Evolutionary conservation across 768 basidiomycete species (phyloP), one percentile per base, ranked within the genome.

Genomic region (Rubroboletus pulcherrimus): DNA sequence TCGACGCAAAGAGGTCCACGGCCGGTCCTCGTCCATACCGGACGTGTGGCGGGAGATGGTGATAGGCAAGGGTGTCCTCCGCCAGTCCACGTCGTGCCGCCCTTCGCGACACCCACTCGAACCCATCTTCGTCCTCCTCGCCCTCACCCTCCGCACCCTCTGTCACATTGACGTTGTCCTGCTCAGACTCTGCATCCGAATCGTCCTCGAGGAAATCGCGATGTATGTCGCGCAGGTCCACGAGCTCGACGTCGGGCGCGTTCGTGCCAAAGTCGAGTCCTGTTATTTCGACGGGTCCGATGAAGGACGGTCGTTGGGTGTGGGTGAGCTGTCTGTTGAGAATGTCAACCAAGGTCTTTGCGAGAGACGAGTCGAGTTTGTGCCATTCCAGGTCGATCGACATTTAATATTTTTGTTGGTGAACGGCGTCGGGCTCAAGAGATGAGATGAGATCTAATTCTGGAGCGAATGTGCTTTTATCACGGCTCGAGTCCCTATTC

Each of bases 351-450:
- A 95, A 79, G 31, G 78, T 79, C 17, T 76, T 75, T 8, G 93
- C 81, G 11, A 97, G 81, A 2, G 85, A 80, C 21, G 79, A 70
- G 73, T 93, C 86, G 58, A 98, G 83, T 62, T 86, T 84, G 61
- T 76, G 73, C 95, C 96, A 99, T 76, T 96, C 91, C 52, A 99
- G 76, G 76, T 98, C 96, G 73, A 99, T 84, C 17, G 94, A 96
- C 95, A 97, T 97, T 5, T 24, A 7, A 26, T 26, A 41, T 7
- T 17, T 8, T 11, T n/a, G 47, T 38, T 30, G 46, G 29, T 35
- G 51, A 4, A 5, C 15, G 29, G 26, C 26, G 26, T 26, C 26
- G 26, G 3, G 26, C 1, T 26, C 26, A 26, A 26, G 26, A 26
- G 26, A 21, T 21, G 21, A 21, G 21, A 21, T 21, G 21, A 21